Evolutionary conservation across 2,329 filamentous ascomycete genomes (phyloP).

Genomic region (Zymoseptoria crescenta): DNA sequence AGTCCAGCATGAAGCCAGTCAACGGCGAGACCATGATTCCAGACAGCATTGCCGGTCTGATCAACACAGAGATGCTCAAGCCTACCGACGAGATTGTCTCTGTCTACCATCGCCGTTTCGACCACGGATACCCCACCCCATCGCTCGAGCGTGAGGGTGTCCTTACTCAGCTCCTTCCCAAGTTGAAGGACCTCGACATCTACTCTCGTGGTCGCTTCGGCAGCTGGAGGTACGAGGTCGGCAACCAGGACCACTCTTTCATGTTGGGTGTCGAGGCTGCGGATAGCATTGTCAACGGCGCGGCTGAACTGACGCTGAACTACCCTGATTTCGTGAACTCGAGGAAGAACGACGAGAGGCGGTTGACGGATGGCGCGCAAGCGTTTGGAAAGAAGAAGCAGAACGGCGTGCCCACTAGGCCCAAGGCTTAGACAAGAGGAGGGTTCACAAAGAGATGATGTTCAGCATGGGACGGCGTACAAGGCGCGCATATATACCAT

Average conservation of each 20-base stretch:
- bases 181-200: conserved; percentile 85
- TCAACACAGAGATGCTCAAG: conserved; percentile 97
- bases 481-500: neutral
- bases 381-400: conserved; percentile 40
- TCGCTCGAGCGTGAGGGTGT: conserved; percentile 91
- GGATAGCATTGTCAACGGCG: conserved; percentile 81
- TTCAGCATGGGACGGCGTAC: neutral
- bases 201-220: conserved; percentile 94
- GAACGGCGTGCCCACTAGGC: conserved; percentile 7
- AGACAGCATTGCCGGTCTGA: conserved; percentile 89
- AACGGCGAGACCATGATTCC: conserved; percentile 74
- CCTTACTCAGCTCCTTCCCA: conserved; percentile 84
- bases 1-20: conserved; percentile 92
- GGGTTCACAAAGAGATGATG: neutral
- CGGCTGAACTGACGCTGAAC: conserved; percentile 87
- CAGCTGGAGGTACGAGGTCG: conserved; percentile 94
- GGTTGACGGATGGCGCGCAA: conserved; percentile 55
- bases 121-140: conserved; percentile 96
- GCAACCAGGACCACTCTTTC: conserved; percentile 96
- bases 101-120: conserved; percentile 95
- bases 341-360: conserved; percentile 58
- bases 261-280: conserved; percentile 94
- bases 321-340: conserved; percentile 93
- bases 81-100: conserved; percentile 90
- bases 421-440: neutral